These are phyloP conservation scores for Podaxis pistillaris DNA, from an alignment of 768 basidiomycete genomes.

Conservation along the genomic window DNA sequence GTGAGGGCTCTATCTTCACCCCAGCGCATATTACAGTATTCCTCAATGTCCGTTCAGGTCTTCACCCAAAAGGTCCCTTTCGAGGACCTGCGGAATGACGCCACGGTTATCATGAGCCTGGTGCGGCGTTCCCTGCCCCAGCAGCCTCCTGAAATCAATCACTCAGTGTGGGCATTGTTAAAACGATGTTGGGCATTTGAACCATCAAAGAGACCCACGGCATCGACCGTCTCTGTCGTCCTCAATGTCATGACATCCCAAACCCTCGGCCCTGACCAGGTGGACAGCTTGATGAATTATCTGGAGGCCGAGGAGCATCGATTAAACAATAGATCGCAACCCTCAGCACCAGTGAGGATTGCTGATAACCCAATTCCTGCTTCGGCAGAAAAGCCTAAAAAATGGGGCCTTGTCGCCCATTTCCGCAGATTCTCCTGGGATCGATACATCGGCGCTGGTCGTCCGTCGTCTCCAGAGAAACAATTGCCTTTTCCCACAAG, in stretches of 20 bases:
- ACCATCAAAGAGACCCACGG: slow-evolving; percentile 13
- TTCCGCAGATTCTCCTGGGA: background rate
- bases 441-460: background rate
- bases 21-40: background rate
- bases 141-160: slow-evolving; percentile 10
- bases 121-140: slow-evolving; percentile 3
- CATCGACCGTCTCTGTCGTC: background rate
- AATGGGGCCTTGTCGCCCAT: background rate
- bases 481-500: background rate
- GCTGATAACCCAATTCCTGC: background rate
- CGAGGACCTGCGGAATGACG: slow-evolving; percentile 15
- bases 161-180: slow-evolving; percentile 14
- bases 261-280: background rate
- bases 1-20: slow-evolving; percentile 18
- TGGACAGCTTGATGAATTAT: background rate
- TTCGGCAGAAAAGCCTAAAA: background rate
- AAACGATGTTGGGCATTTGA: slow-evolving; percentile 11
- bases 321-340: background rate
- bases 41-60: slow-evolving; percentile 6
- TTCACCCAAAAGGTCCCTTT: slow-evolving; percentile 17
- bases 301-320: background rate
- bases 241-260: background rate
- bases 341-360: background rate
- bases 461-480: background rate
- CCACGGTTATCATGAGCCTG: slow-evolving; percentile 15